These are phyloP conservation scores for Entonaema liquescens DNA, from an alignment of 495 filamentous ascomycete genomes.

Conservation along the genomic window DNA sequence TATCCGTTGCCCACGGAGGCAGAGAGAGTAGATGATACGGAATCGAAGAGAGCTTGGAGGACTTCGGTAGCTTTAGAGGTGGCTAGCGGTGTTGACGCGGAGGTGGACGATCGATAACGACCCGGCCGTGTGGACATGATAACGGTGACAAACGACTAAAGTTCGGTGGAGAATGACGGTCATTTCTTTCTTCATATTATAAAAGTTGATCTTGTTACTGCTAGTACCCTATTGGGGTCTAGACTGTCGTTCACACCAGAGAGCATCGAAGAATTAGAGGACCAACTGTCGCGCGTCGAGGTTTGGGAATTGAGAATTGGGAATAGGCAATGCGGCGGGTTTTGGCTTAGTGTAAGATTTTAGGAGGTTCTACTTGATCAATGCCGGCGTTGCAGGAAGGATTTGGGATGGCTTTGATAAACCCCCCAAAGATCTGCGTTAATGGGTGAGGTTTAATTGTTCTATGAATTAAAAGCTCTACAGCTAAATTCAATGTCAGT, in stretches of 20 bases:
- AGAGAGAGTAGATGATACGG: conserved; percentile 50
- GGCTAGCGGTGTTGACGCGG: conserved; percentile 61
- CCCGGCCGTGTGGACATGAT: conserved; percentile 59
- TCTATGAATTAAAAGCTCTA: conserved; percentile 6
- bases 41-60: conserved; percentile 66
- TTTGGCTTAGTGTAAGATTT: neutral
- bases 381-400: neutral
- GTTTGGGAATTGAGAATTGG: no score
- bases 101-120: conserved; percentile 70
- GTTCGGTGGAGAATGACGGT: conserved; percentile 29
- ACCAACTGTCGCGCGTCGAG: conserved; percentile 22
- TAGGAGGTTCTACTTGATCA: neutral
- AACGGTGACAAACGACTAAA: conserved; percentile 28
- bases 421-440: neutral
- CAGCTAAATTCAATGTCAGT: neutral
- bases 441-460: neutral
- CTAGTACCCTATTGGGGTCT: conserved; percentile 45
- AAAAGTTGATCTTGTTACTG: conserved; percentile 28
- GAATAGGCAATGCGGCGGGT: neutral
- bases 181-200: conserved; percentile 40
- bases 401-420: neutral
- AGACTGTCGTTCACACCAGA: conserved; percentile 44
- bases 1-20: conserved; percentile 44
- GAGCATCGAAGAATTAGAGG: conserved; percentile 45
- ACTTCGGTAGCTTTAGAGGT: conserved; percentile 67